Evolutionary conservation across 169 alveolate species (phyloP).

Genomic region (Plasmodium berghei): DNA sequence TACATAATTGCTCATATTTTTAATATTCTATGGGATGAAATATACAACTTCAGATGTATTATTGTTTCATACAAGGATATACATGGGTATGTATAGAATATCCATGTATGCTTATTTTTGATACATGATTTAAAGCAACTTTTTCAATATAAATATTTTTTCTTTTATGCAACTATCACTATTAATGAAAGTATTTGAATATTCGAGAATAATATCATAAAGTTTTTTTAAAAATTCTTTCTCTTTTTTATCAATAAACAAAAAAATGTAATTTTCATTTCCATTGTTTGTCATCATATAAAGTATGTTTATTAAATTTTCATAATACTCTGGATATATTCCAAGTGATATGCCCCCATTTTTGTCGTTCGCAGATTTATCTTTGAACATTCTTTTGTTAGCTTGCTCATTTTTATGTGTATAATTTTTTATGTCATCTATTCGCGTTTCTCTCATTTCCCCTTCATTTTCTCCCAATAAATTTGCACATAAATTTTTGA

Average conservation of each 20-base stretch:
- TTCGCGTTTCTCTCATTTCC: background rate
- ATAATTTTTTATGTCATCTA: background rate
- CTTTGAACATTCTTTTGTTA: background rate
- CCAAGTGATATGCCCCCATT: background rate
- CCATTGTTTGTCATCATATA: conserved; percentile 58
- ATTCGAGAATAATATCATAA: conserved; percentile 27
- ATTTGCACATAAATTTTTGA: background rate
- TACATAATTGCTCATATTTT: no score
- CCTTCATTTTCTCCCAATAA: conserved; percentile 7
- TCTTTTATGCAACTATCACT: conserved; percentile 57
- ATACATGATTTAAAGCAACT: conserved; percentile 11
- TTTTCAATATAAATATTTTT: conserved; percentile 46
- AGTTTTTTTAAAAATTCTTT: conserved; percentile 26
- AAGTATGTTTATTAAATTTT: conserved; percentile 45
- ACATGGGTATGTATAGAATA: background rate
- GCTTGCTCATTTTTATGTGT: no score
- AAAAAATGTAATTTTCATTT: conserved; percentile 44
- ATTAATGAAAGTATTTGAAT: conserved; percentile 42
- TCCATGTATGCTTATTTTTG: no score
- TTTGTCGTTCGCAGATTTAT: background rate
- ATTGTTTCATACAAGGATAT: conserved; percentile 1
- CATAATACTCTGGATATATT: conserved; percentile 22
- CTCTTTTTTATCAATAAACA: conserved; percentile 68
- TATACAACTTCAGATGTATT: background rate
- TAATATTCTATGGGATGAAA: no score